Conservation (phyloP, 2,329 filamentous ascomycete genomes). For the Fusarium haematococcum region DNA sequence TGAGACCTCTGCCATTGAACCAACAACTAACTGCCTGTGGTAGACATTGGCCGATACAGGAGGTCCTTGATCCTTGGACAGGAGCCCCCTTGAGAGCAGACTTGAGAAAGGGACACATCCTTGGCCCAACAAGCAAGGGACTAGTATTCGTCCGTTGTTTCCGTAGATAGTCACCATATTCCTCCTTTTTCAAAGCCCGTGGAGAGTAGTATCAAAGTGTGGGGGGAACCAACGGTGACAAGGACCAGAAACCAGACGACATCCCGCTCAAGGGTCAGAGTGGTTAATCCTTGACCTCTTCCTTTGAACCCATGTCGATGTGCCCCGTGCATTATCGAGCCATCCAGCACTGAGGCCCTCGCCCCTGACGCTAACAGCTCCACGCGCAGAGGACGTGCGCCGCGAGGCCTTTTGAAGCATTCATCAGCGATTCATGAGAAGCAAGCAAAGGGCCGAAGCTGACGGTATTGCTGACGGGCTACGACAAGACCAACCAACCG, state of each 20-base stretch:
- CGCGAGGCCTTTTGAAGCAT: constrained; percentile 7
- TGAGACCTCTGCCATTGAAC: not conserved
- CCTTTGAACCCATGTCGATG: constrained; percentile 17
- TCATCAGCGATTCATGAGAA: constrained; percentile 6
- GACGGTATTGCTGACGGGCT: not conserved
- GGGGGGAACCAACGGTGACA: constrained; percentile 5
- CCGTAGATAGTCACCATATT: not conserved
- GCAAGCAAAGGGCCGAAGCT: constrained; percentile 25
- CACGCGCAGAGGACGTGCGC: constrained; percentile 22
- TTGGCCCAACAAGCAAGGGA: not conserved
- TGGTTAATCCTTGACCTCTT: constrained; percentile 13
- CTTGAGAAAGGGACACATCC: not conserved
- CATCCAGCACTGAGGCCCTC: constrained; percentile 20
- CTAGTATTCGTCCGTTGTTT: not conserved
- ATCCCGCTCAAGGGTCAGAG: not conserved
- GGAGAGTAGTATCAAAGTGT: constrained; percentile 19
- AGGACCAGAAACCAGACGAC: constrained; percentile 1
- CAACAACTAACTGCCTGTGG: not conserved
- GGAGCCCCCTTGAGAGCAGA: not conserved
- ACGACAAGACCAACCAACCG: not conserved
- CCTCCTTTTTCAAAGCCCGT: constrained; percentile 11
- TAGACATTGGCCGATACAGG: not conserved
- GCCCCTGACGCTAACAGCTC: constrained; percentile 35
- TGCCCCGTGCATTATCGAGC: constrained; percentile 29
- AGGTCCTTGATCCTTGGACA: not conserved